Conservation (phyloP, 1,284 basidiomycete genomes). For the Caloboletus inedulis region DNA sequence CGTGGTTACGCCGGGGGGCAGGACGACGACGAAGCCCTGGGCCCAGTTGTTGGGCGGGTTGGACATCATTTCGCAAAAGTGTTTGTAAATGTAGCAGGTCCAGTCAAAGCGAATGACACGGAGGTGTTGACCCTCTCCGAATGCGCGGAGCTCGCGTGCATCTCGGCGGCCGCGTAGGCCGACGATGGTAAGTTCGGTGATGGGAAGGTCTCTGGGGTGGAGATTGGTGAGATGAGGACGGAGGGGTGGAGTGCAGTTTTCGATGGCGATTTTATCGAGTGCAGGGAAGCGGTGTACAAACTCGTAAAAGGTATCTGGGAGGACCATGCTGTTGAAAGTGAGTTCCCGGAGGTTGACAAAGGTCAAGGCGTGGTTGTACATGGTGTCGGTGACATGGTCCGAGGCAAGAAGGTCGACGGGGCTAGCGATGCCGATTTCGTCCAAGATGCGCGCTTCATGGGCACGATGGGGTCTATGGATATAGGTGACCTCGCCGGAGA, state of each 20-base stretch:
- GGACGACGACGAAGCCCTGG: constrained; percentile 14
- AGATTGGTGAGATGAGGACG: constrained; percentile 14
- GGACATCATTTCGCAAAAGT: constrained; percentile 23
- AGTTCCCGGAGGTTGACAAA: constrained; percentile 36
- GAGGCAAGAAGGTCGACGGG: constrained; percentile 30
- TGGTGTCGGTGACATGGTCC: constrained; percentile 23
- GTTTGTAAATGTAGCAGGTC: constrained; percentile 38
- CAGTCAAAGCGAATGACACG: constrained; percentile 37
- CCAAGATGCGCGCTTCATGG: constrained; percentile 28
- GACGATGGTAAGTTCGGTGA: constrained; percentile 37
- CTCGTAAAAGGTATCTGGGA: constrained; percentile 33
- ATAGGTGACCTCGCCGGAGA: constrained; percentile 14
- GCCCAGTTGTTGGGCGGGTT: constrained; percentile 13
- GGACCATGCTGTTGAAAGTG: constrained; percentile 33
- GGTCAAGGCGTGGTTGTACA: constrained; percentile 29
- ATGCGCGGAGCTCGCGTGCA: constrained; percentile 21
- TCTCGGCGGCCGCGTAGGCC: constrained; percentile 28
- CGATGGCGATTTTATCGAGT: constrained; percentile 36
- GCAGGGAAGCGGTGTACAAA: constrained; percentile 35
- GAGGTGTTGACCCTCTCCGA: constrained; percentile 35
- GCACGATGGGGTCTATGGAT: constrained; percentile 17
- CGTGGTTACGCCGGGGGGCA: constrained; percentile 12
- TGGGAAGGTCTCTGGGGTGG: constrained; percentile 35
- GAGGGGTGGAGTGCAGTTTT: constrained; percentile 34
- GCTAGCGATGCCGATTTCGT: constrained; percentile 21